These are phyloP conservation scores for Diaporthe caulivora DNA, from an alignment of 2,329 filamentous ascomycete species.

Conservation along the genomic window DNA sequence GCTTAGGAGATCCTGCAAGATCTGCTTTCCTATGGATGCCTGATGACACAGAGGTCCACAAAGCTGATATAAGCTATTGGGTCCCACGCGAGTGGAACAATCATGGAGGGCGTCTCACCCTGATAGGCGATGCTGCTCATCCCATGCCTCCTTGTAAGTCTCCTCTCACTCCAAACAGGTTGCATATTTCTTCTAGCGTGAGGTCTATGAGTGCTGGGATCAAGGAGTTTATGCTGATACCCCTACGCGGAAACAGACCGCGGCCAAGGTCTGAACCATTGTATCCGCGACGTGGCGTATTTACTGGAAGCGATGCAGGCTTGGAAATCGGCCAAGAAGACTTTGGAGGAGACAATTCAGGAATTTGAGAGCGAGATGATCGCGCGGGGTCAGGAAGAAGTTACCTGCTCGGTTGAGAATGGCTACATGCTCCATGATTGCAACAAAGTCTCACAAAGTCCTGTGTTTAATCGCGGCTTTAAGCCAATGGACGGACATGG, in stretches of 20 bases:
- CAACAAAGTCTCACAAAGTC: background rate
- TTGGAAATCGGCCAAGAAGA: background rate
- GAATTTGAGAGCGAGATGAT: background rate
- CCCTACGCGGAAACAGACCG: background rate
- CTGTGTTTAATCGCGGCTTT: slow-evolving; percentile 1
- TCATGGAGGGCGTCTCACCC: slow-evolving; percentile 4
- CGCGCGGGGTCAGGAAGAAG: slow-evolving; percentile 5
- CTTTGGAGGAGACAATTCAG: background rate
- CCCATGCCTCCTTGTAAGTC: slow-evolving; percentile 22
- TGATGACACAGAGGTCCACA: slow-evolving; percentile 13
- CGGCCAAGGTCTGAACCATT: slow-evolving; percentile 12
- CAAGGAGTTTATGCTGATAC: background rate
- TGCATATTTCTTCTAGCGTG: too few species aligned
- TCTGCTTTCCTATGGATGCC: slow-evolving; percentile 19
- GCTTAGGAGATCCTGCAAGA: slow-evolving; percentile 1
- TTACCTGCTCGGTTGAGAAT: slow-evolving; percentile 21
- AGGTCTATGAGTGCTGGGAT: too few species aligned
- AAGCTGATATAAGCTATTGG: slow-evolving; percentile 25
- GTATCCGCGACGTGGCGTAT: slow-evolving; percentile 3
- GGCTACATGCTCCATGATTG: slow-evolving; percentile 22
- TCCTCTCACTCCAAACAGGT: background rate
- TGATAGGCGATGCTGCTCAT: slow-evolving; percentile 15
- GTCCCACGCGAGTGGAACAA: slow-evolving; percentile 1
- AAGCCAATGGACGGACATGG: background rate
- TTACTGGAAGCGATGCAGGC: background rate